Evolutionary conservation across 176 grass and related monocot species (phyloP).

Genomic region (Eremochloa ophiuroides): DNA sequence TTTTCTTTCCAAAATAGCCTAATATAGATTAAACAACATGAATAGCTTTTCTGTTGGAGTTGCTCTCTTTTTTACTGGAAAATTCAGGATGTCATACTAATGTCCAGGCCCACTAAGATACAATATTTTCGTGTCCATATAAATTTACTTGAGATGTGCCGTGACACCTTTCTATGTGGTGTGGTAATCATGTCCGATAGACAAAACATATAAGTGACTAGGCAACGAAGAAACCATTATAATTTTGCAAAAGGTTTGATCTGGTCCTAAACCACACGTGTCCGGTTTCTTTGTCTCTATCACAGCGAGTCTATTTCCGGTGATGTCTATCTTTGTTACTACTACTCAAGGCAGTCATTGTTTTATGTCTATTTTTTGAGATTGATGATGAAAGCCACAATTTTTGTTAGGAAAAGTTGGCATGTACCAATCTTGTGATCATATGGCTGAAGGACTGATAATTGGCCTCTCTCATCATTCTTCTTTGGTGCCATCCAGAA

Average conservation of each 20-base stretch:
- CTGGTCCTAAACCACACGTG: background rate
- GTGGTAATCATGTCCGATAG: background rate
- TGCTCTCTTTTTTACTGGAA: too few relatives aligned
- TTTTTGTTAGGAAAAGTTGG: background rate
- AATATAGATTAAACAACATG: too few relatives aligned
- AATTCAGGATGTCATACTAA: too few relatives aligned
- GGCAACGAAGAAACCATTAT: background rate
- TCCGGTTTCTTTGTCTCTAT: background rate
- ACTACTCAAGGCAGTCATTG: background rate
- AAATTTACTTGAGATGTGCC: background rate
- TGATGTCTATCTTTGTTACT: conserved; percentile 1
- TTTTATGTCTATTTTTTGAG: background rate
- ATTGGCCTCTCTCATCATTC: background rate
- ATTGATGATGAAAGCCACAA: background rate
- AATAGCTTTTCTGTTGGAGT: too few relatives aligned
- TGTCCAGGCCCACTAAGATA: too few relatives aligned
- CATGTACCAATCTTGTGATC: background rate
- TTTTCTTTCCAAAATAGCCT: too few relatives aligned
- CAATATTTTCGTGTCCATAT: too few relatives aligned
- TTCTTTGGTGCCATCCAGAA: background rate
- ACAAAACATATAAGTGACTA: background rate
- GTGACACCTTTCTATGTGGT: background rate
- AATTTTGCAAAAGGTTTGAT: background rate
- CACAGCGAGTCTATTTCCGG: background rate
- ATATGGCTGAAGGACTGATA: background rate